These are phyloP conservation scores for Candida schatavii DNA, from an alignment of 805 yeast species.

Conservation along the genomic window DNA sequence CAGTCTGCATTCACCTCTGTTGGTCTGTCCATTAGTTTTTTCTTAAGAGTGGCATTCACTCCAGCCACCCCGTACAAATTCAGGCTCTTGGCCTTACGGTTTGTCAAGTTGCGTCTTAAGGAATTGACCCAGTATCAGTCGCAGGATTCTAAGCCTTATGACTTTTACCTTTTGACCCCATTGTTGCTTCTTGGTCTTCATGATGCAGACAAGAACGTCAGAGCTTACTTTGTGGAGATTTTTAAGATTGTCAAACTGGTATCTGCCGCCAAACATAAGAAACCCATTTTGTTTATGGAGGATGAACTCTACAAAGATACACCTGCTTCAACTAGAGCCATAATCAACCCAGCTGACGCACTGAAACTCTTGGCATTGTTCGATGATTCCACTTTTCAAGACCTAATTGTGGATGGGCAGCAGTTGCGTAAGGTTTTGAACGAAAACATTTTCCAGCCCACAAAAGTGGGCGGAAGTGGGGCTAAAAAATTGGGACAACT, in stretches of 20 bases:
- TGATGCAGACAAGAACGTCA: slow-evolving; percentile 49
- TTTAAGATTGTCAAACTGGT: slow-evolving; percentile 36
- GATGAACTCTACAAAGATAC: slow-evolving; percentile 56
- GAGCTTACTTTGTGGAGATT: slow-evolving; percentile 34
- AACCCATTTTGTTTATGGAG: slow-evolving; percentile 40
- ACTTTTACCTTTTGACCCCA: slow-evolving; percentile 57
- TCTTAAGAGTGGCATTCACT: slow-evolving; percentile 55
- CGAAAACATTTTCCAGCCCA: slow-evolving; percentile 38
- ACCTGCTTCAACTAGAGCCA: slow-evolving; percentile 45
- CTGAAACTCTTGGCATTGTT: slow-evolving; percentile 32
- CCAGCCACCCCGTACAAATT: slow-evolving; percentile 57
- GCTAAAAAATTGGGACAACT: slow-evolving; percentile 59
- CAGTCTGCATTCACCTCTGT: slow-evolving; percentile 30
- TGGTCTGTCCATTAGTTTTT: slow-evolving; percentile 53
- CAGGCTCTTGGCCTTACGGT: slow-evolving; percentile 48
- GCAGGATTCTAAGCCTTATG: slow-evolving; percentile 9
- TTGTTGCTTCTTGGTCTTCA: slow-evolving; percentile 51
- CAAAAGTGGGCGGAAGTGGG: slow-evolving; percentile 38
- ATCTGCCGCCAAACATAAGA: slow-evolving; percentile 35
- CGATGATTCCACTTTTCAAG: slow-evolving; percentile 20
- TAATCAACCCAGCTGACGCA: slow-evolving; percentile 68
- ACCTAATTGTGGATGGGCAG: slow-evolving; percentile 26
- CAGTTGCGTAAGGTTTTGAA: slow-evolving; percentile 25
- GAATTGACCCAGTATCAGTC: slow-evolving; percentile 24
- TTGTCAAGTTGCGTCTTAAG: slow-evolving; percentile 34